A percentile compares a stretch with the other conserved stretches of the same genome.
These are phyloP conservation scores for Russula vinacea DNA, from an alignment of 768 basidiomycete species.

Conservation along the genomic window DNA sequence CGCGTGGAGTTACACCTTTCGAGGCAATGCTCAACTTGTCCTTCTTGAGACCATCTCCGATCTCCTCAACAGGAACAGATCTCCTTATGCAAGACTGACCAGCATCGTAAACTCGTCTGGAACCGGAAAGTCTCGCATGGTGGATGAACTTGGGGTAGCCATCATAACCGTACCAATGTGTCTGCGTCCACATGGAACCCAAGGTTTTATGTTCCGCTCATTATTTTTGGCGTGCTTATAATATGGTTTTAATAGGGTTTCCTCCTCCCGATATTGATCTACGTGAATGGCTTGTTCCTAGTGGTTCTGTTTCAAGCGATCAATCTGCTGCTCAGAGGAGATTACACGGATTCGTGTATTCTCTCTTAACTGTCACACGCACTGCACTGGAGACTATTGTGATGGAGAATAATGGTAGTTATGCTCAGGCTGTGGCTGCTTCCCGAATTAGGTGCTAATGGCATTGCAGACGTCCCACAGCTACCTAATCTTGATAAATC, in stretches of 20 bases:
- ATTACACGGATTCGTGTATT: too few relatives aligned
- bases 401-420: too few relatives aligned
- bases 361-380: too few relatives aligned
- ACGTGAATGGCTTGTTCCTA: background rate
- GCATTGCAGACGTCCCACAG: too few relatives aligned
- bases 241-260: background rate
- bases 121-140: background rate
- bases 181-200: background rate
- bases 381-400: too few relatives aligned
- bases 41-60: background rate
- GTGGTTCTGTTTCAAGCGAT: background rate
- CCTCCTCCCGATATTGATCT: background rate
- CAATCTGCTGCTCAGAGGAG: background rate
- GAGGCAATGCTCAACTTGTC: background rate
- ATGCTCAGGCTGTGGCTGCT: too few relatives aligned
- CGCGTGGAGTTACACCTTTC: background rate
- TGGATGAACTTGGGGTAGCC: background rate
- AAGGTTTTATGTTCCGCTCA: background rate
- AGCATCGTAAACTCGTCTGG: slow-evolving; percentile 4
- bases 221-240: background rate
- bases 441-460: too few relatives aligned
- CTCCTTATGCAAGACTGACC: background rate
- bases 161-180: slow-evolving; percentile 3
- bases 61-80: background rate
- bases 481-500: too few relatives aligned